These are phyloP conservation scores for Hymenochaete sp. DNA, from an alignment of 1,284 basidiomycete species.

Conservation along the genomic window DNA sequence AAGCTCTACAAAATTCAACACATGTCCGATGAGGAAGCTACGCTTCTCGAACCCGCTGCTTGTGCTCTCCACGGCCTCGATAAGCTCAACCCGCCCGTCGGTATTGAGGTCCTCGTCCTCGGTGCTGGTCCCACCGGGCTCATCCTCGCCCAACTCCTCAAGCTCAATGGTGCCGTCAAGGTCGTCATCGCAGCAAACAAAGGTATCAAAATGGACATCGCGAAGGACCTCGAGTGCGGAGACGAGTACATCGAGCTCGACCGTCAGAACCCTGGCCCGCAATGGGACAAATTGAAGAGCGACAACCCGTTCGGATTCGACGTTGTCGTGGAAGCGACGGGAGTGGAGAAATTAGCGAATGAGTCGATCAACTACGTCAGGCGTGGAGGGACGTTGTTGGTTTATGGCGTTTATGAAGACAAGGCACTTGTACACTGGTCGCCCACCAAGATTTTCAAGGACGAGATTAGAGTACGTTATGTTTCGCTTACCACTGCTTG, in stretches of 20 bases:
- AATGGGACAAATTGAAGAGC: conserved; percentile 72
- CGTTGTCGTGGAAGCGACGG: conserved; percentile 82
- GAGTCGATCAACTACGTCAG: conserved; percentile 79
- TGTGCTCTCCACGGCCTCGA: conserved; percentile 87
- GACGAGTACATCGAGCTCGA: conserved; percentile 83
- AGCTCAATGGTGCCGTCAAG: conserved; percentile 69
- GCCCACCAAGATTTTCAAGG: conserved; percentile 76
- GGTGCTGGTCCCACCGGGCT: conserved; percentile 76
- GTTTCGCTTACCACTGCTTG: not conserved
- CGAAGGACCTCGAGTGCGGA: conserved; percentile 63
- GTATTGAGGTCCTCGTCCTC: conserved; percentile 69
- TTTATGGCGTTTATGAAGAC: conserved; percentile 71
- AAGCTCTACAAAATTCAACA: conserved; percentile 82
- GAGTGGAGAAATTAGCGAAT: conserved; percentile 72
- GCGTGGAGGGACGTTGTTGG: conserved; percentile 65
- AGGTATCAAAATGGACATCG: conserved; percentile 79
- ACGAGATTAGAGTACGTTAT: conserved; percentile 65
- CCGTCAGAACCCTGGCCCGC: conserved; percentile 60
- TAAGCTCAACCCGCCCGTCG: conserved; percentile 70
- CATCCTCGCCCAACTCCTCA: conserved; percentile 78
- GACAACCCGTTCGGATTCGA: conserved; percentile 83
- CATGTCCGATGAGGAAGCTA: conserved; percentile 80
- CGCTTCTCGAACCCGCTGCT: conserved; percentile 80
- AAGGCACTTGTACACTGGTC: conserved; percentile 75
- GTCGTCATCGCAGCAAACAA: conserved; percentile 79